Evolutionary conservation across 495 filamentous ascomycete genomes (phyloP).

Genomic region (Neohortaea acidophila): DNA sequence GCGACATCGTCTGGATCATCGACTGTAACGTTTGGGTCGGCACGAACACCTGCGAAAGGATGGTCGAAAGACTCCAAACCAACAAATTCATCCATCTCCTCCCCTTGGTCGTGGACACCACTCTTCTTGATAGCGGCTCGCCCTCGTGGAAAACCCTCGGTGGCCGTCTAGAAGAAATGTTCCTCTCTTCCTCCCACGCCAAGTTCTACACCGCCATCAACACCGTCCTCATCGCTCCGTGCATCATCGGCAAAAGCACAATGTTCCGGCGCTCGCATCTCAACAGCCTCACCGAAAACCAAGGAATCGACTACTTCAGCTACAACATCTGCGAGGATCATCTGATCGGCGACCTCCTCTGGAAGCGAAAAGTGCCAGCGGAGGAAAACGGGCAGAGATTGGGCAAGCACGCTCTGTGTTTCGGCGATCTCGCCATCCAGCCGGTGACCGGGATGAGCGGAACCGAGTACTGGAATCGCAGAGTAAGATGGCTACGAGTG

Average conservation of each 20-base stretch:
- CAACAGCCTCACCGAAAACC: slow-evolving; percentile 51
- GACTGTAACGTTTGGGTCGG: slow-evolving; percentile 96
- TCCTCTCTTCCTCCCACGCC: slow-evolving; percentile 83
- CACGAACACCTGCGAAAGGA: slow-evolving; percentile 59
- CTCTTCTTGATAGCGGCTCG: not conserved
- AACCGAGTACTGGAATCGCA: slow-evolving; percentile 60
- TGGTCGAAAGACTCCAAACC: slow-evolving; percentile 76
- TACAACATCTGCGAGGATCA: slow-evolving; percentile 97
- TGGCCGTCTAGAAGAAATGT: slow-evolving; percentile 83
- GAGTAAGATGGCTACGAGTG: slow-evolving; percentile 82
- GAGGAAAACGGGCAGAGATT: slow-evolving; percentile 34
- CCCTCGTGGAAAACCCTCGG: slow-evolving; percentile 37
- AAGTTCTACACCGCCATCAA: slow-evolving; percentile 99
- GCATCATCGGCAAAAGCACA: slow-evolving; percentile 92
- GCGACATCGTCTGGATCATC: slow-evolving; percentile 80
- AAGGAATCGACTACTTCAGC: slow-evolving; percentile 80
- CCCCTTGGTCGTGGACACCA: slow-evolving; percentile 60
- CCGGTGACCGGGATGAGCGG: slow-evolving; percentile 74
- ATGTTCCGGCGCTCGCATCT: slow-evolving; percentile 95
- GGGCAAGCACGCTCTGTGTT: slow-evolving; percentile 67
- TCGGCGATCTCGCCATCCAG: slow-evolving; percentile 77
- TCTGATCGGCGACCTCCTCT: slow-evolving; percentile 81
- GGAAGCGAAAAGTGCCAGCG: slow-evolving; percentile 41
- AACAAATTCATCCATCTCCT: slow-evolving; percentile 96
- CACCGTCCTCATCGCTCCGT: slow-evolving; percentile 76